Evolutionary conservation across 2,329 filamentous ascomycete genomes (phyloP), one percentile per base, ranked within the genome.

Genomic region (Ceratocystis alfenasii): DNA sequence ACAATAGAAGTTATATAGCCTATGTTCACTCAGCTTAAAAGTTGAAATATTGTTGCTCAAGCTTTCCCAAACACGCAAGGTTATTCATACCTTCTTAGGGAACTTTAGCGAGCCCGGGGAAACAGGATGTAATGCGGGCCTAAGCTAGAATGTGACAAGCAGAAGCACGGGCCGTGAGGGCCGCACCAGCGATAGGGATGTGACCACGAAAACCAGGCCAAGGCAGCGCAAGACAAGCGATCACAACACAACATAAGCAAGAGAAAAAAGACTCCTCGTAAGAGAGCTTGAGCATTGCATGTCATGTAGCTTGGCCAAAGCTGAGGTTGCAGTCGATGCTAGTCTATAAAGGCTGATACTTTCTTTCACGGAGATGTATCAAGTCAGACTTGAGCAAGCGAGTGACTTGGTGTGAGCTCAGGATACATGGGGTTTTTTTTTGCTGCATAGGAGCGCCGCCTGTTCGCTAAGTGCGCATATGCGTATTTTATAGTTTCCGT

Each of bases 101-200:
- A 57, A 25, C 12, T 30, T 57, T 57, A 57, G 53, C 53, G 53
- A 57, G 53, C 53, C 20, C 22, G 53, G 53, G 53, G 53, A 57
- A 57, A 33, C 25, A 33, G 53, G 22, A 57, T 30, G 53, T 57
- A 17, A 57, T 57, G 53, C 53, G 53, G 53, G 53, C 22, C 53
- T 33, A 6, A 28, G 20, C 28, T 57, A 28, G 12, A 57, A 50
- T 50, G n/a, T 50, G 48, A 33, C 53, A 57, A 57, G 22, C 53
- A 33, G 22, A 57, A 57, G 22, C 53, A 57, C 53, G 53, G 53
- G 28, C 25, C 22, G 53, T 33, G 25, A 25, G 25, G 53, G 22
- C 15, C 53, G 53, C 25, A 28, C 15, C 22, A 25, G 53, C n/a
- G 15, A 57, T 25, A 33, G 22, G 53, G 15, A 33, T 30, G 53